phyloP scores from a whole-genome alignment of 2,329 filamentous ascomycete species.

The Rhynchosporium agropyri region DNA sequence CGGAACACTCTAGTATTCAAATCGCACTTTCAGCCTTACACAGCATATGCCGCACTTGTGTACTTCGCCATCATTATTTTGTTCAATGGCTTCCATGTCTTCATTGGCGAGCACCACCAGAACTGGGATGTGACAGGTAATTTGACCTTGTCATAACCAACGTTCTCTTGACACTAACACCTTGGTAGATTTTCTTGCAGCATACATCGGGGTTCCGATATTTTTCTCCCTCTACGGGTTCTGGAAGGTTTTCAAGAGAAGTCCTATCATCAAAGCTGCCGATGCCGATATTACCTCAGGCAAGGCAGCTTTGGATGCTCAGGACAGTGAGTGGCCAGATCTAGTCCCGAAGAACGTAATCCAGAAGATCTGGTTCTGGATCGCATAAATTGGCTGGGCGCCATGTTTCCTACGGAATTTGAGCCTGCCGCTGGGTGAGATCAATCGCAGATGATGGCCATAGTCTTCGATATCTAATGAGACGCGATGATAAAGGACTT shows the following conservation, averaged over 20 bases:
- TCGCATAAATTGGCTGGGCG: conserved; percentile 42
- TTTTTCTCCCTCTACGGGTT: conserved; percentile 70
- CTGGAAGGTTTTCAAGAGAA: conserved; percentile 72
- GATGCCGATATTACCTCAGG: conserved; percentile 50
- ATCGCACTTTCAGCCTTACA: conserved; percentile 69
- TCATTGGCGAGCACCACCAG: conserved; percentile 57
- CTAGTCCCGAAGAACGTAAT: conserved; percentile 46
- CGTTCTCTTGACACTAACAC: conserved; percentile 54
- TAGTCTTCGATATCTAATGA: too few relatives aligned
- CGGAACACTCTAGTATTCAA: conserved; percentile 71
- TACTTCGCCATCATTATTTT: conserved; percentile 72
- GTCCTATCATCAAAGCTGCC: conserved; percentile 46
- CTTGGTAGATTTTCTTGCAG: conserved; percentile 70
- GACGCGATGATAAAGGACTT: too few relatives aligned
- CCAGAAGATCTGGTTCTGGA: conserved; percentile 51
- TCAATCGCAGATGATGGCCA: too few relatives aligned
- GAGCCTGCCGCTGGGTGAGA: too few relatives aligned
- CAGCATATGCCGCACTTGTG: conserved; percentile 64
- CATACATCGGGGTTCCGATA: conserved; percentile 72
- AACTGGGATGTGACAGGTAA: conserved; percentile 65
- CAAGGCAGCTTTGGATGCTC: conserved; percentile 49
- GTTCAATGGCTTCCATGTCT: conserved; percentile 76
- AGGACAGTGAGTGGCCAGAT: conserved; percentile 47
- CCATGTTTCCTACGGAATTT: background rate
- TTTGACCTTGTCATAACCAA: background rate